Evolutionary conservation across 169 alveolate genomes (phyloP).

Genomic region (Eimeria necatrix): DNA sequence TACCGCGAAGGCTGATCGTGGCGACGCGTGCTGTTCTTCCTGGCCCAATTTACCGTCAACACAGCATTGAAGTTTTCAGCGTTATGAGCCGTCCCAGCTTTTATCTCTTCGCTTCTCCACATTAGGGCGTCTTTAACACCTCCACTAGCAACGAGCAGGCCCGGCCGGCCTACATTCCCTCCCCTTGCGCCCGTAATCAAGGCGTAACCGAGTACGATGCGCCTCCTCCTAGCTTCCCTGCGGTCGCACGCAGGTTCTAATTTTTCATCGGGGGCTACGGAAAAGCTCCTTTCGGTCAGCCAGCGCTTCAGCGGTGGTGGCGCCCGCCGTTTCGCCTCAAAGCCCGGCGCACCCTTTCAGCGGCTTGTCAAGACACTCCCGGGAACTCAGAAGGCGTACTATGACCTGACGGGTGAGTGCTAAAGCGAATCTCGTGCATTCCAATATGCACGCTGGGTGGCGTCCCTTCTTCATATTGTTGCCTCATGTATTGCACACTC

Average conservation of each 20-base stretch:
- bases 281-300: background rate
- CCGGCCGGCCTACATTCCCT: too few species aligned
- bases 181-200: too few species aligned
- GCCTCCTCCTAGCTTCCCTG: slow-evolving; percentile 36
- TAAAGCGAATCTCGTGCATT: background rate
- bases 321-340: background rate
- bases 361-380: slow-evolving; percentile 28
- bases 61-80: too few species aligned
- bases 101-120: too few species aligned
- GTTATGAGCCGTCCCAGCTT: too few species aligned
- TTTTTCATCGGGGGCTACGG: background rate
- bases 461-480: background rate
- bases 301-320: too few species aligned
- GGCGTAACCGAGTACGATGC: background rate
- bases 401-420: slow-evolving; percentile 62
- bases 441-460: background rate
- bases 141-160: too few species aligned
- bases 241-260: slow-evolving; percentile 15
- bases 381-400: slow-evolving; percentile 70
- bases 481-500: background rate
- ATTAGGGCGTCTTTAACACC: too few species aligned
- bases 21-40: too few species aligned
- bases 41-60: too few species aligned
- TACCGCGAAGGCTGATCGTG: too few species aligned
- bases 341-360: slow-evolving; percentile 3